These are phyloP conservation scores for Williopsis jadinii DNA, from an alignment of 1,139 yeast genomes.

Conservation along the genomic window DNA sequence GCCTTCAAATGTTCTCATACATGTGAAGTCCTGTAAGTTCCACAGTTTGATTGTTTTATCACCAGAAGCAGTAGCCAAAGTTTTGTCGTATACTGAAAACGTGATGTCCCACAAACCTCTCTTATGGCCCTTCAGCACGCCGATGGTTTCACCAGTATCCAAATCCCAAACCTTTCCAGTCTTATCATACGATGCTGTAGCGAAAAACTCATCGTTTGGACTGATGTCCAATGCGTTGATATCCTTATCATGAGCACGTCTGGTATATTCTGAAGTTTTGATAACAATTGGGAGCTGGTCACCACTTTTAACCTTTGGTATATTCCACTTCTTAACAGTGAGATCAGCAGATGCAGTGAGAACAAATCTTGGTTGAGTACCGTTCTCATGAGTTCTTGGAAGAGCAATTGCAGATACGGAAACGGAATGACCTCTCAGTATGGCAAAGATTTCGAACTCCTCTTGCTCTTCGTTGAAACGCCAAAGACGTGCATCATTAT, in stretches of 20 bases:
- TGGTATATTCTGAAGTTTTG: conserved; percentile 66
- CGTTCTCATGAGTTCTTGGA: conserved; percentile 47
- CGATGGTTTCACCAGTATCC: conserved; percentile 76
- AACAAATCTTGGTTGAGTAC: conserved; percentile 56
- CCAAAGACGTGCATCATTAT: conserved; percentile 82
- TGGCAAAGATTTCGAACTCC: conserved; percentile 48
- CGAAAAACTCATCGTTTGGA: conserved; percentile 82
- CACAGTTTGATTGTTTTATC: conserved; percentile 88
- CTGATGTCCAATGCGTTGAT: conserved; percentile 83
- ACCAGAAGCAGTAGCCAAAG: conserved; percentile 76
- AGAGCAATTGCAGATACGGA: conserved; percentile 78
- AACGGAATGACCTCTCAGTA: conserved; percentile 80
- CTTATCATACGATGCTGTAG: conserved; percentile 95
- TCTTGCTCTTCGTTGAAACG: conserved; percentile 36
- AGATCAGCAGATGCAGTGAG: conserved; percentile 86
- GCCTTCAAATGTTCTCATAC: conserved; percentile 83
- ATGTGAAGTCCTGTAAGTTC: conserved; percentile 73
- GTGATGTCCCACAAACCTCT: conserved; percentile 92
- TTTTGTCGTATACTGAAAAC: conserved; percentile 74
- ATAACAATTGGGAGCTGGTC: conserved; percentile 28
- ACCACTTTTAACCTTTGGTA: conserved; percentile 38
- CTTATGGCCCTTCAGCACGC: conserved; percentile 81
- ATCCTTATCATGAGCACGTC: conserved; percentile 96
- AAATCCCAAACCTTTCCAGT: conserved; percentile 85
- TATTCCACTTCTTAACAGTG: conserved; percentile 84